phyloP scores from a whole-genome alignment of 2,329 filamentous ascomycete species.

The Aureobasidium leucospermi region DNA sequence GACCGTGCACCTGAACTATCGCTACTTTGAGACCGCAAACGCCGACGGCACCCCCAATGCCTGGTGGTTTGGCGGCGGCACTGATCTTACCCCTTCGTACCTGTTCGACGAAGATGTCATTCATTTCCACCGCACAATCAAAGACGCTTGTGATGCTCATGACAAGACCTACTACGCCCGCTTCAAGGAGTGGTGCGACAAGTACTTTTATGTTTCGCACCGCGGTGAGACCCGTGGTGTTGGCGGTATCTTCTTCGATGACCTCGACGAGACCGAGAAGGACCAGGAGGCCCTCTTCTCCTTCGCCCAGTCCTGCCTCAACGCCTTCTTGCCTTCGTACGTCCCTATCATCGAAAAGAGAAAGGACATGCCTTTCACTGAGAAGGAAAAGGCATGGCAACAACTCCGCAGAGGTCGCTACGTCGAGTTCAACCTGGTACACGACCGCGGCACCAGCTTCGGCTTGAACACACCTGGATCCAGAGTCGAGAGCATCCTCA shows the following conservation, averaged over 20 bases:
- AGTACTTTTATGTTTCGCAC: constrained; percentile 94
- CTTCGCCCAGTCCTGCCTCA: constrained; percentile 77
- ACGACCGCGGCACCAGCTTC: constrained; percentile 91
- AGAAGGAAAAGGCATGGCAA: constrained; percentile 90
- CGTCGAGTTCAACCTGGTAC: constrained; percentile 96
- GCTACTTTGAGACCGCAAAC: constrained; percentile 94
- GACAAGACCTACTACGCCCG: constrained; percentile 84
- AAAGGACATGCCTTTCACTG: constrained; percentile 86
- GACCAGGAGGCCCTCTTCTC: constrained; percentile 85
- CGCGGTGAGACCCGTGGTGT: constrained; percentile 78
- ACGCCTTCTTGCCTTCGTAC: constrained; percentile 84
- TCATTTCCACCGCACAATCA: constrained; percentile 92
- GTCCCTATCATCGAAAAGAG: constrained; percentile 79
- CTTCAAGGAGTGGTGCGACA: constrained; percentile 98
- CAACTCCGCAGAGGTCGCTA: constrained; percentile 90
- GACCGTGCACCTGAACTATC: constrained; percentile 95
- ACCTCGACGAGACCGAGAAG: constrained; percentile 79
- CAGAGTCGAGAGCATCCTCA: constrained; percentile 90
- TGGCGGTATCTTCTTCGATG: constrained; percentile 98
- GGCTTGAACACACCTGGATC: constrained; percentile 88
- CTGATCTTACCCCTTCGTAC: constrained; percentile 86
- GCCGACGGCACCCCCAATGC: constrained; percentile 72
- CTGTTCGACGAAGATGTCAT: constrained; percentile 95
- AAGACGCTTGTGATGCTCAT: constrained; percentile 87
- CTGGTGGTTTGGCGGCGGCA: constrained; percentile 98